Conservation (phyloP, 768 basidiomycete species). For the Boletus fagicola region DNA sequence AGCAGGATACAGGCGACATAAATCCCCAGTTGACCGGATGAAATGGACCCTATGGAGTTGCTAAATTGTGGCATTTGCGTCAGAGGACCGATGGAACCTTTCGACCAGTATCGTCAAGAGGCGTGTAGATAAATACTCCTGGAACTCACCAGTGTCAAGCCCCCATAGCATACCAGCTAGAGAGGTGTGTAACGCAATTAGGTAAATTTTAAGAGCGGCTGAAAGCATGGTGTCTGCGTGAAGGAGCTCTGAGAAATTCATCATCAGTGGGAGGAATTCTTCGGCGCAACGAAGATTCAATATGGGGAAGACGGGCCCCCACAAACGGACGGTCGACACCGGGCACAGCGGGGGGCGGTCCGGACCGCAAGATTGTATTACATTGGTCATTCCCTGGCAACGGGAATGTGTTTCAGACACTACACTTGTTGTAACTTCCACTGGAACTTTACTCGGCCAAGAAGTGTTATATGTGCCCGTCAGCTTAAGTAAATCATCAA, state of each 20-base stretch:
- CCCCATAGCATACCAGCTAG: constrained; percentile 33
- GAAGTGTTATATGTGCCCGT: no score
- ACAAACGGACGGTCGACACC: neutral
- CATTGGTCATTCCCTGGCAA: neutral
- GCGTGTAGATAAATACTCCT: neutral
- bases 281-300: neutral
- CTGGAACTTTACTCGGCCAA: neutral
- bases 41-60: constrained; percentile 35
- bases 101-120: neutral
- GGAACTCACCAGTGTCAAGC: constrained; percentile 29
- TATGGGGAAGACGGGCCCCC: neutral
- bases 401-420: neutral
- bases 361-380: neutral
- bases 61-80: constrained; percentile 48
- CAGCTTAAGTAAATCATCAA: neutral
- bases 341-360: neutral
- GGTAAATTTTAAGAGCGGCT: constrained; percentile 20
- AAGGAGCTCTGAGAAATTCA: neutral
- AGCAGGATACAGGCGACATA: constrained; percentile 44
- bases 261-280: neutral
- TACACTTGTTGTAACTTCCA: neutral
- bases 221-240: constrained; percentile 12
- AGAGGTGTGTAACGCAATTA: constrained; percentile 28
- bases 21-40: constrained; percentile 41
- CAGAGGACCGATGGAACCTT: constrained; percentile 42